phyloP scores from a whole-genome alignment of 176 grass and related monocot genomes.

The Tillandsia fasciculata region DNA sequence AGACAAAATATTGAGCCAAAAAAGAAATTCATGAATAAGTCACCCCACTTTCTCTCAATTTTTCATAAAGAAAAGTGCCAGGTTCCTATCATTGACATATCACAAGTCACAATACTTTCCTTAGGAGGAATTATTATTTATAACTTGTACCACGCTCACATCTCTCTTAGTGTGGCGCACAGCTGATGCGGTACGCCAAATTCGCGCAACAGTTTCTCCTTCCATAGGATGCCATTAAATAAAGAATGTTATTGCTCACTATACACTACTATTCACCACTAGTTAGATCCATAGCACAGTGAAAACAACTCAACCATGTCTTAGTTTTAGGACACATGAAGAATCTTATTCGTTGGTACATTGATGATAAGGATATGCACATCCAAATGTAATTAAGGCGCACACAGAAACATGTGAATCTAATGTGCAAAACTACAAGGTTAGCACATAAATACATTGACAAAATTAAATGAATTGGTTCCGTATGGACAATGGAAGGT shows the following conservation, averaged over 20 bases:
- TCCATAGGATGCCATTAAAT: not conserved
- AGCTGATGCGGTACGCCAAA: too few species aligned
- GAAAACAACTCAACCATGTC: slow-evolving; percentile 38
- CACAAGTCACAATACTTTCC: too few species aligned
- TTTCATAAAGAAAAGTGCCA: too few species aligned
- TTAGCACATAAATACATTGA: not conserved
- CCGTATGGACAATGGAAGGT: not conserved
- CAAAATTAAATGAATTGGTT: not conserved
- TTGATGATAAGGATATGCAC: not conserved
- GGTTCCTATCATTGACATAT: too few species aligned
- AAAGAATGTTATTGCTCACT: not conserved
- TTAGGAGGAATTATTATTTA: too few species aligned
- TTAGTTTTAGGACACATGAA: slow-evolving; percentile 33
- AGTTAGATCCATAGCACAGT: slow-evolving; percentile 29
- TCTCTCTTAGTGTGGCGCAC: too few species aligned
- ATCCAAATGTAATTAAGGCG: slow-evolving; percentile 17
- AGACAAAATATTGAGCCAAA: too few species aligned
- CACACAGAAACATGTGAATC: slow-evolving; percentile 10
- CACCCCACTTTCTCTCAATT: too few species aligned
- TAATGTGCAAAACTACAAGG: not conserved
- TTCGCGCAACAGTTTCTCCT: too few species aligned
- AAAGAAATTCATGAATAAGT: too few species aligned
- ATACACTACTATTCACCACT: not conserved
- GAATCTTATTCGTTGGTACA: slow-evolving; percentile 42
- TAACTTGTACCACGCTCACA: too few species aligned